Conservation (phyloP, 306 rosid species). For the Prunus salicina region DNA sequence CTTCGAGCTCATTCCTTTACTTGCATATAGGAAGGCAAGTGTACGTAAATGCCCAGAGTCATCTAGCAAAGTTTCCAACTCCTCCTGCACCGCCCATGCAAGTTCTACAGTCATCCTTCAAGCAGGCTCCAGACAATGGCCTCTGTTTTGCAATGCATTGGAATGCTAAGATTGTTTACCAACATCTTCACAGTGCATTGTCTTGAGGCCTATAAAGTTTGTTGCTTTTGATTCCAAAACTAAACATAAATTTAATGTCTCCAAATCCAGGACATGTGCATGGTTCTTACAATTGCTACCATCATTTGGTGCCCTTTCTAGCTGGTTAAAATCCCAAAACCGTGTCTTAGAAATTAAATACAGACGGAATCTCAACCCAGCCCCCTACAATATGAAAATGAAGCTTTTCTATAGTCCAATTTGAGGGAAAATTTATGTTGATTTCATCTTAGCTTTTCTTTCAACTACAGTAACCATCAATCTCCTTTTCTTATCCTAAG, state of each 20-base stretch:
- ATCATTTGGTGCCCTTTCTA: background rate
- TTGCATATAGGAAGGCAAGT: constrained; percentile 91
- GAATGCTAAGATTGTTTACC: constrained; percentile 41
- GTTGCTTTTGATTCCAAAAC: constrained; percentile 16
- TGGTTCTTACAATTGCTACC: background rate
- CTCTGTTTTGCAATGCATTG: constrained; percentile 51
- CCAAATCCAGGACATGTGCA: background rate
- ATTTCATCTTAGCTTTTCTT: background rate
- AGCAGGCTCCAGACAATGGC: constrained; percentile 40
- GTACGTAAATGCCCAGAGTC: constrained; percentile 89
- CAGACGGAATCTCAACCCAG: background rate
- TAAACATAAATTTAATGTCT: constrained; percentile 5
- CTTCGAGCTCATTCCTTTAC: constrained; percentile 90
- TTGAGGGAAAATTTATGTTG: background rate
- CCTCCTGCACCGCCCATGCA: constrained; percentile 80
- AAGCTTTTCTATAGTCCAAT: background rate
- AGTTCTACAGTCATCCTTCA: constrained; percentile 51
- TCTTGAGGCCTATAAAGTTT: constrained; percentile 29
- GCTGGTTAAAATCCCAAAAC: constrained; percentile 3
- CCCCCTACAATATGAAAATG: background rate
- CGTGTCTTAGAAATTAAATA: background rate
- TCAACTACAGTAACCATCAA: constrained; percentile 3
- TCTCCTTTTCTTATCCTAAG: background rate
- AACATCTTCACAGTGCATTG: constrained; percentile 35
- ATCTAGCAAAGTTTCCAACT: constrained; percentile 85